Percentiles rank a stretch among this genome's conserved stretches.
phyloP scores from a whole-genome alignment of 352 stramenopile species.

The Pythium folliculosum region DNA sequence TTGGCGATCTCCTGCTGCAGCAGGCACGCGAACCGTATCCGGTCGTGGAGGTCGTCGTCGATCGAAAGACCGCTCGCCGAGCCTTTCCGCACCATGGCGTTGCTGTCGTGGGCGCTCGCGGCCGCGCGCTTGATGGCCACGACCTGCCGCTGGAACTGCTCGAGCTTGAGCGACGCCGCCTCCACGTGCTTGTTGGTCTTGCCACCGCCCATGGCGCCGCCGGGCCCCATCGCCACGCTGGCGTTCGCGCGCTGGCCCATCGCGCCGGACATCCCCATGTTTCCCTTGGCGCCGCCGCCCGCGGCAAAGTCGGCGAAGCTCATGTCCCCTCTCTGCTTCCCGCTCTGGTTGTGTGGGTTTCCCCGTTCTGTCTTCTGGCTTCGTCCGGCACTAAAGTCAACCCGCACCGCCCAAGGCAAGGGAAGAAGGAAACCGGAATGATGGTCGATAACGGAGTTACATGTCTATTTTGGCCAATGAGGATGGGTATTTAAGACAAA shows the following conservation, averaged over 20 bases:
- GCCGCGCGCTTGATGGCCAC: slow-evolving; percentile 73
- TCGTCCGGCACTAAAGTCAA: not conserved
- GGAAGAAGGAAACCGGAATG: slow-evolving; percentile 20
- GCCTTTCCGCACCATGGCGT: slow-evolving; percentile 6
- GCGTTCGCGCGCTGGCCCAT: slow-evolving; percentile 15
- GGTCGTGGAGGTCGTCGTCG: slow-evolving; percentile 81
- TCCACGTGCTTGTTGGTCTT: slow-evolving; percentile 64
- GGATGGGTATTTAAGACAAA: not conserved
- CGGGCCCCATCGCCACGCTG: slow-evolving; percentile 23
- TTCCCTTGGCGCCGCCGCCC: slow-evolving; percentile 25
- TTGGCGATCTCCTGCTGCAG: slow-evolving; percentile 83
- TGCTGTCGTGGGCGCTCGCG: slow-evolving; percentile 4
- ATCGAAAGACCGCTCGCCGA: slow-evolving; percentile 27
- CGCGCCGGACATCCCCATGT: slow-evolving; percentile 19
- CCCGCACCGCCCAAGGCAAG: not conserved
- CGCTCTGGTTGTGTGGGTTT: not conserved
- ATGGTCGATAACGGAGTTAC: slow-evolving; percentile 14
- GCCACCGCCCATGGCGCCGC: not conserved
- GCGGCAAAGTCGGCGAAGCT: slow-evolving; percentile 69
- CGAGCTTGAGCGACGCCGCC: slow-evolving; percentile 70
- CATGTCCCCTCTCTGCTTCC: slow-evolving; percentile 32
- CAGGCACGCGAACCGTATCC: slow-evolving; percentile 82
- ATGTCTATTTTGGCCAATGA: slow-evolving; percentile 17
- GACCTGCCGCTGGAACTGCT: slow-evolving; percentile 85
- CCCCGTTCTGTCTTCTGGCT: slow-evolving; percentile 7